These are phyloP conservation scores for Brassica nigra DNA, from an alignment of 345 rosid species.

Conservation along the genomic window DNA sequence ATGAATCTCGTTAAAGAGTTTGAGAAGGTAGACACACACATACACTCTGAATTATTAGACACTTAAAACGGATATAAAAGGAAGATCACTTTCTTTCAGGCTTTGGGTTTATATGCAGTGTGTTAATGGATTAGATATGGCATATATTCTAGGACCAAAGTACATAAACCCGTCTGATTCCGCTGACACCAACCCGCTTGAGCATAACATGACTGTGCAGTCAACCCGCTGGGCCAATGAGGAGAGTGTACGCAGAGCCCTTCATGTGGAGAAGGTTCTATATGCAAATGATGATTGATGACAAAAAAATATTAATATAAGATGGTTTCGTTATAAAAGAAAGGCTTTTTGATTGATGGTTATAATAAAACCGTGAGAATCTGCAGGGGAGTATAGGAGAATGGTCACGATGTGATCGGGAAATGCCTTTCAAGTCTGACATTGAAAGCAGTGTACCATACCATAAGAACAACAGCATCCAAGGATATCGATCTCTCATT, in stretches of 20 bases:
- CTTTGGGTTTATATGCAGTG: neutral
- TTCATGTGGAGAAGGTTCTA: neutral
- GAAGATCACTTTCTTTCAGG: neutral
- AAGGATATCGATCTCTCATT: constrained; percentile 23
- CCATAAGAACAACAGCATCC: constrained; percentile 1
- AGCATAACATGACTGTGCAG: neutral
- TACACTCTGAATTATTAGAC: constrained; percentile 27
- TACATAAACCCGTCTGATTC: neutral
- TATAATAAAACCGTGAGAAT: neutral
- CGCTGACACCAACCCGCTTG: neutral
- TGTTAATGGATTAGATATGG: neutral
- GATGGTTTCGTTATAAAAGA: neutral
- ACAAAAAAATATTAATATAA: neutral
- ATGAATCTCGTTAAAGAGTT: neutral
- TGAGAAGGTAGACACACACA: neutral
- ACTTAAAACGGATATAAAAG: neutral
- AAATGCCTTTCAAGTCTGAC: neutral
- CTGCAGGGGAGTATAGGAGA: neutral
- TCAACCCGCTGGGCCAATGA: neutral
- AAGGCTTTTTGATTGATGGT: neutral
- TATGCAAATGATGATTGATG: neutral
- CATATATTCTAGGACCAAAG: neutral
- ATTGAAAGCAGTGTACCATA: neutral
- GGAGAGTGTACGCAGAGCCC: neutral
- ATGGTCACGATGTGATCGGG: neutral